Percentiles rank a stretch among this genome's conserved stretches.
Evolutionary conservation across 257 asterid genomes (phyloP).

Genomic region (Phtheirospermum japonicum): DNA sequence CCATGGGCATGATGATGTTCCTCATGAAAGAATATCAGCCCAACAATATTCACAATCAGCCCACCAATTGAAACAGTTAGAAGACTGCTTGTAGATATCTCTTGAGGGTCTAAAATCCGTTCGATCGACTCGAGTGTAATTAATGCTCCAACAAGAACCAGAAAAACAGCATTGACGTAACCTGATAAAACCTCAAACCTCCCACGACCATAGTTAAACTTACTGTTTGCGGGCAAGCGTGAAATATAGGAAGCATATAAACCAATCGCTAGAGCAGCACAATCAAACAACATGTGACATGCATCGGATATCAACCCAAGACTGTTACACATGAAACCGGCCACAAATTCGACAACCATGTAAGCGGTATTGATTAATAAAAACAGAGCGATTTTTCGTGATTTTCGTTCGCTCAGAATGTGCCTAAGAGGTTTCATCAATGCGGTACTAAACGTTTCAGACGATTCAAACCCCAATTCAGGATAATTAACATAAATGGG

Average conservation of each 20-base stretch:
- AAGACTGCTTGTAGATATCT: conserved; percentile 80
- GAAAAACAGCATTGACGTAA: conserved; percentile 81
- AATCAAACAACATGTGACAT: conserved; percentile 96
- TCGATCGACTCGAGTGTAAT: conserved; percentile 88
- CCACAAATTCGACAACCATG: conserved; percentile 90
- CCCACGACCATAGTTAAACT: conserved; percentile 92
- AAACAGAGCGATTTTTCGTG: conserved; percentile 85
- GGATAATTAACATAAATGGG: conserved; percentile 47
- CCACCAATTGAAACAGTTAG: conserved; percentile 87
- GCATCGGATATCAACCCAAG: conserved; percentile 99
- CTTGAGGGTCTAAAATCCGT: conserved; percentile 94
- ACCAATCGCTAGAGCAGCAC: conserved; percentile 97
- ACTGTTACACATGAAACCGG: conserved; percentile 96
- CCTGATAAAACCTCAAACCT: conserved; percentile 97
- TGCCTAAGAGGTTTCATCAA: conserved; percentile 85
- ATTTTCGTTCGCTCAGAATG: conserved; percentile 84
- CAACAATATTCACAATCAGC: conserved; percentile 81
- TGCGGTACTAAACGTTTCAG: conserved; percentile 43
- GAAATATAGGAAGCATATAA: conserved; percentile 92
- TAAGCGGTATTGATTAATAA: conserved; percentile 84
- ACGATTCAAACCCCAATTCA: conserved; percentile 65
- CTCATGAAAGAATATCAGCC: conserved; percentile 91
- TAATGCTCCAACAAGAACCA: conserved; percentile 85
- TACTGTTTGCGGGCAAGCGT: conserved; percentile 80
- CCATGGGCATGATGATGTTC: conserved; percentile 99